These are phyloP conservation scores for Pseudocercospora macadamiae DNA, from an alignment of 2,329 filamentous ascomycete species.

Conservation along the genomic window DNA sequence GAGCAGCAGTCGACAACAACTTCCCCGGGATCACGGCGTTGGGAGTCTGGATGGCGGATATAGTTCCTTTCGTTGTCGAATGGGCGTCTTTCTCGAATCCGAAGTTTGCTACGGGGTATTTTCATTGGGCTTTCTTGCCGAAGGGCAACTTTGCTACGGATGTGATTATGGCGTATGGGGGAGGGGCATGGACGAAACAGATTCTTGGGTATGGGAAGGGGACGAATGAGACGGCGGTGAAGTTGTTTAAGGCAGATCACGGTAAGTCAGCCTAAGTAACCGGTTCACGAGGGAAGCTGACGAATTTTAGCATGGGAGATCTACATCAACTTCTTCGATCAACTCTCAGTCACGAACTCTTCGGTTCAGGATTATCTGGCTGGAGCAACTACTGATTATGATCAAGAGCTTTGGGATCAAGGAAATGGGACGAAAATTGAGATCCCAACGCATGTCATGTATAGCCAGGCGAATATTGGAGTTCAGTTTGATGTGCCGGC, in stretches of 20 bases:
- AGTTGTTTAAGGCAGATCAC: conserved; percentile 12
- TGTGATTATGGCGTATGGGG: conserved; percentile 23
- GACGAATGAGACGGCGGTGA: conserved; percentile 9
- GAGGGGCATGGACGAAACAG: conserved; percentile 8
- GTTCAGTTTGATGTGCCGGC: conserved; percentile 8
- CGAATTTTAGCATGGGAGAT: conserved; percentile 8
- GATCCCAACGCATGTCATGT: conserved; percentile 17
- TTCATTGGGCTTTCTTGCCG: conserved; percentile 18
- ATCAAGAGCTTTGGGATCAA: conserved; percentile 13
- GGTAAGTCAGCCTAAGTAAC: not conserved
- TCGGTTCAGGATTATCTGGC: conserved; percentile 15
- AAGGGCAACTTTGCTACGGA: conserved; percentile 11
- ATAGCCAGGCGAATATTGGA: conserved; percentile 13
- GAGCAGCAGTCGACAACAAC: conserved; percentile 14
- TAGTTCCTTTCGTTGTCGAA: conserved; percentile 19
- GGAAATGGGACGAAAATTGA: conserved; percentile 14
- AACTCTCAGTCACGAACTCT: conserved; percentile 21
- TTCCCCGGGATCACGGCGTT: conserved; percentile 11
- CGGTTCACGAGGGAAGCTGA: not conserved
- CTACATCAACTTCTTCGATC: conserved; percentile 19
- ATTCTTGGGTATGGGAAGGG: conserved; percentile 9
- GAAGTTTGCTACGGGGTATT: conserved; percentile 7
- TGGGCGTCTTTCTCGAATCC: conserved; percentile 18
- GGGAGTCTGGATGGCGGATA: conserved; percentile 17
- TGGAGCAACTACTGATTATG: conserved; percentile 13